Evolutionary conservation across 176 grass and related monocot genomes (phyloP).

Genomic region (Bonia amplexicaulis): DNA sequence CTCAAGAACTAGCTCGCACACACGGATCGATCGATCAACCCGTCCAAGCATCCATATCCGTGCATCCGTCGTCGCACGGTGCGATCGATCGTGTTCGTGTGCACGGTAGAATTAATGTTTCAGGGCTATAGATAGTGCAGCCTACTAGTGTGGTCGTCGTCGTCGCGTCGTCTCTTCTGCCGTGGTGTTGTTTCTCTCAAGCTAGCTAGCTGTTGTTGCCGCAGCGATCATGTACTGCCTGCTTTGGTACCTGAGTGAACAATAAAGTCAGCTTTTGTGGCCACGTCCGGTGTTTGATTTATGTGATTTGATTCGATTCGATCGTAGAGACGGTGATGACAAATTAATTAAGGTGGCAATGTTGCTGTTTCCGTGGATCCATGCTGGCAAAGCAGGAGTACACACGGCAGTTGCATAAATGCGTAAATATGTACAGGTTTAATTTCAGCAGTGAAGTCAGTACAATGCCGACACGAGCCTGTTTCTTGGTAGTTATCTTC

Average conservation of each 20-base stretch:
- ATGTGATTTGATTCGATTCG: neutral
- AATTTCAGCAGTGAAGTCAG: neutral
- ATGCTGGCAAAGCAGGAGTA: neutral
- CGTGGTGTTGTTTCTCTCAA: neutral
- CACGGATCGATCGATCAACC: neutral
- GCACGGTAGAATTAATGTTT: neutral
- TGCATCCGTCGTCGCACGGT: neutral
- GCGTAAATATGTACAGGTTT: neutral
- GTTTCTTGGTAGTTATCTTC: neutral
- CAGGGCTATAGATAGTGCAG: neutral
- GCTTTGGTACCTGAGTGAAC: neutral
- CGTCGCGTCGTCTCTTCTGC: neutral
- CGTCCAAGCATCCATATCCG: neutral
- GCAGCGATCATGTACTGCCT: neutral
- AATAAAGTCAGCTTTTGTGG: neutral
- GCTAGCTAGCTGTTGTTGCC: neutral
- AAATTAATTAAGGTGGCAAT: neutral
- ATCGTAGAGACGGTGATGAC: neutral
- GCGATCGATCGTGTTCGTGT: neutral
- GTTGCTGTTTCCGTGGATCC: neutral
- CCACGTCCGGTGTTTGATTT: neutral
- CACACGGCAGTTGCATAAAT: neutral
- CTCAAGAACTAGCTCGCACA: conserved; percentile 42
- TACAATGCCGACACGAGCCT: neutral
- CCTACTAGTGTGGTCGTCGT: neutral